Evolutionary conservation across 1,284 basidiomycete genomes (phyloP), one percentile per base, ranked within the genome.

Genomic region (Marasmius sp.): DNA sequence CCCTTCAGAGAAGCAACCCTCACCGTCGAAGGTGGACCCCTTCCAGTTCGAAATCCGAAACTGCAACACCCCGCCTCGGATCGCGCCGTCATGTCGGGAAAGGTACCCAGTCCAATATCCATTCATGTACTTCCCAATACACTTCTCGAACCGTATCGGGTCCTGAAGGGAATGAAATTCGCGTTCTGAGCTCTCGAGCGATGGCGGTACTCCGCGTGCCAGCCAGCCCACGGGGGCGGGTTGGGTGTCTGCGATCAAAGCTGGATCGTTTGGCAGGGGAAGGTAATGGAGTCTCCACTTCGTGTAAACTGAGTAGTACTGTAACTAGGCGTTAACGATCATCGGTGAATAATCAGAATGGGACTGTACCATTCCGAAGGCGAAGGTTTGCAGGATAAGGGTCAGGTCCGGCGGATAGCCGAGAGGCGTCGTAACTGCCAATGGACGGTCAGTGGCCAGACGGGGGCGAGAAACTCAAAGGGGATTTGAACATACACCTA

Each of bases 61-160:
- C 38, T 60, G 58, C 22, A 63, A 14, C 55, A 63, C 45, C 12
- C 62, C 54, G 22, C 41, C 20, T 8, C 38, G 34, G 5, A 48
- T 37, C 36, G 20, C 38, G 1, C 41, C n/a, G 16, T 57, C 47
- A 10, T 10, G 6, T 37, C 59, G 18, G 14, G 57, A 53, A 14
- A 63, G 27, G 38, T 60, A 52, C 14, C 62, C 62, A 27, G 45
- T 57, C 62, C 62, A 63, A 36, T 50, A 60, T 36, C 62, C 62
- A 8, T 60, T 58, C 1, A 60, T 49, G 2, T 47, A 54, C 3
- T 47, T 12, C 18, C 57, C 57, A 9, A 61, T 50, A 27, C 54
- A 57, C 11, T 53, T 38, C 18, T 56, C 41, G 33, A 56, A 48
- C 22, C 57, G 36, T n/a, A 57, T 43, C 20, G 58, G 57, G 27